A percentile compares a stretch with the other conserved stretches of the same genome.
Conservation (phyloP, 1,139 yeast species). For the Pichia sp. region DNA sequence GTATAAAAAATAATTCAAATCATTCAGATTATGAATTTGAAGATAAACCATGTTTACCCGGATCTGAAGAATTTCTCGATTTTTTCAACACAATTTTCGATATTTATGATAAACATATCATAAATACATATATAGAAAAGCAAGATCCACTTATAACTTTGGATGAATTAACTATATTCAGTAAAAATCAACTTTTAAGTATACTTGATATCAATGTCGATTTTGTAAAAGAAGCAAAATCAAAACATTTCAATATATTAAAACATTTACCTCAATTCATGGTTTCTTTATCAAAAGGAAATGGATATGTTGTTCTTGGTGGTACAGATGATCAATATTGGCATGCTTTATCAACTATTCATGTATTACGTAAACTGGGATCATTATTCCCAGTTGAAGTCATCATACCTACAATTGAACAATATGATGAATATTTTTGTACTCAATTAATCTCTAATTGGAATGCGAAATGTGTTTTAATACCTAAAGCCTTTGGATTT, state of each 20-base stretch:
- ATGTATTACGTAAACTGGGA: slow-evolving; percentile 44
- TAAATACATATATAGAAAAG: not conserved
- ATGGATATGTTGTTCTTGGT: slow-evolving; percentile 57
- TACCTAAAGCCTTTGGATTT: slow-evolving; percentile 24
- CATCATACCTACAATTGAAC: slow-evolving; percentile 46
- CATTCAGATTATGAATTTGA: not conserved
- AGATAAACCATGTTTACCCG: not conserved
- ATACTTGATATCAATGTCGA: not conserved
- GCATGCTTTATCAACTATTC: slow-evolving; percentile 44
- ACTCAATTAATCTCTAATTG: slow-evolving; percentile 37
- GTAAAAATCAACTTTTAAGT: not conserved
- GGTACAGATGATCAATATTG: slow-evolving; percentile 53
- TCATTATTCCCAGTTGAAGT: slow-evolving; percentile 53
- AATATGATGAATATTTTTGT: slow-evolving; percentile 43
- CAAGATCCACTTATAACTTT: not conserved
- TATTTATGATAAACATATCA: not conserved
- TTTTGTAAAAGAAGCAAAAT: not conserved
- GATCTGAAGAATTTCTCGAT: not conserved
- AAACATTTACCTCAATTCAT: not conserved
- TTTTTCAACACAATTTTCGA: not conserved
- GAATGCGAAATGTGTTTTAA: slow-evolving; percentile 38
- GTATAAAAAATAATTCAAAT: no score
- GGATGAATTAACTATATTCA: not conserved
- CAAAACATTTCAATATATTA: not conserved
- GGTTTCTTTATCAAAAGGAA: slow-evolving; percentile 32